phyloP scores from a whole-genome alignment of 805 yeast species.

The Wickerhamomyces rabaulensis region DNA sequence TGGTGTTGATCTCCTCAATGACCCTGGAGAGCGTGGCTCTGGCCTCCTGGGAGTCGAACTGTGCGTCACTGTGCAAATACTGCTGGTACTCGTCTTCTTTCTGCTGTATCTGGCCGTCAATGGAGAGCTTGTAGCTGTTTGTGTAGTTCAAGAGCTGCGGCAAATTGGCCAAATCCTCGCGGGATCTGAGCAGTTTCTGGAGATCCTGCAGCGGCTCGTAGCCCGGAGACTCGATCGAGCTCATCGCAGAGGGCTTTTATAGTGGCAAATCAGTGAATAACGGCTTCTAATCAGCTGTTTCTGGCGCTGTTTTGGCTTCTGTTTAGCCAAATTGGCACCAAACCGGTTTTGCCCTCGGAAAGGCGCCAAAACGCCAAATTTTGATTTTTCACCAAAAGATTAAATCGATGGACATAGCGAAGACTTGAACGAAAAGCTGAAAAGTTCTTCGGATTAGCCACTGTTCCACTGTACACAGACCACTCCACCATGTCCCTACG shows the following conservation, averaged over 20 bases:
- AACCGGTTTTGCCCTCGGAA: neutral
- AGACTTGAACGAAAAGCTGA: neutral
- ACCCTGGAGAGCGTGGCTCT: conserved; percentile 30
- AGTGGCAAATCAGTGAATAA: neutral
- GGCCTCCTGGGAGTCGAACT: conserved; percentile 13
- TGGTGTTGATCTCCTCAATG: conserved; percentile 39
- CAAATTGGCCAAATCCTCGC: conserved; percentile 45
- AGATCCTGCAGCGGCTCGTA: conserved; percentile 56
- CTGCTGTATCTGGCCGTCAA: conserved; percentile 40
- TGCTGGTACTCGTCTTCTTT: conserved; percentile 32
- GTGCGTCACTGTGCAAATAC: conserved; percentile 19
- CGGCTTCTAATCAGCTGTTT: neutral
- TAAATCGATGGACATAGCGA: neutral
- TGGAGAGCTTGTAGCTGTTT: conserved; percentile 41
- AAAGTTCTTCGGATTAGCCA: neutral
- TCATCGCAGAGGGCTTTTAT: neutral
- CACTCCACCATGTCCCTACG: conserved; percentile 68
- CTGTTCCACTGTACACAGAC: neutral
- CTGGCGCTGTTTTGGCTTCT: neutral
- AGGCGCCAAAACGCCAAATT: neutral
- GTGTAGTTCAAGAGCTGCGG: conserved; percentile 47
- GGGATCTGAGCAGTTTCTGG: conserved; percentile 42
- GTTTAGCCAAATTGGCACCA: no score
- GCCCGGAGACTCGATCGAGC: conserved; percentile 27
- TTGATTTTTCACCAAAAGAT: neutral